Percentiles rank a stretch among this genome's conserved stretches.
Evolutionary conservation across 441 rosid genomes (phyloP).

Genomic region (Mallotus repandus): DNA sequence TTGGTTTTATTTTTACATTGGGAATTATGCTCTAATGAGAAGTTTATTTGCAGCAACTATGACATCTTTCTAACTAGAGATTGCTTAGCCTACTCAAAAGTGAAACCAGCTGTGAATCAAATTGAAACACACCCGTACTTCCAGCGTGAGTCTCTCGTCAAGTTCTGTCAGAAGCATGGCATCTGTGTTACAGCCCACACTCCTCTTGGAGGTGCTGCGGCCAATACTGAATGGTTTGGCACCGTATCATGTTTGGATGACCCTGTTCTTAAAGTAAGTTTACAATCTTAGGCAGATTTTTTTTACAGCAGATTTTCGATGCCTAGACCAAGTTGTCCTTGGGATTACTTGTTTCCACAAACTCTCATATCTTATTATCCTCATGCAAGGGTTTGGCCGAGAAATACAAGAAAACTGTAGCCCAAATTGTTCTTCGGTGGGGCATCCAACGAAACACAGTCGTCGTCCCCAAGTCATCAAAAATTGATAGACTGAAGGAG

Average conservation of each 20-base stretch:
- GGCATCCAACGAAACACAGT: slow-evolving; percentile 78
- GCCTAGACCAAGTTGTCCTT: background rate
- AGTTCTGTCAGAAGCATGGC: slow-evolving; percentile 88
- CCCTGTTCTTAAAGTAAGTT: slow-evolving; percentile 64
- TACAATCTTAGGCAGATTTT: background rate
- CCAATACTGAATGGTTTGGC: slow-evolving; percentile 80
- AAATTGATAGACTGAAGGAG: slow-evolving; percentile 67
- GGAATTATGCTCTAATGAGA: slow-evolving; percentile 16
- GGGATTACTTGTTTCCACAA: background rate
- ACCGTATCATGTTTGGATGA: slow-evolving; percentile 79
- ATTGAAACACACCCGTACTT: slow-evolving; percentile 91
- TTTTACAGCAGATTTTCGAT: background rate
- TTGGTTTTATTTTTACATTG: background rate
- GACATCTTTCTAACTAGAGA: slow-evolving; percentile 86
- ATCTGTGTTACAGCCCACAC: slow-evolving; percentile 85
- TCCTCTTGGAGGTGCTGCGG: slow-evolving; percentile 82
- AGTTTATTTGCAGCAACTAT: slow-evolving; percentile 64
- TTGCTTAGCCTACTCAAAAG: slow-evolving; percentile 87
- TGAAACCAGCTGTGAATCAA: slow-evolving; percentile 96
- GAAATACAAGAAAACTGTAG: slow-evolving; percentile 73
- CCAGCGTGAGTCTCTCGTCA: slow-evolving; percentile 88
- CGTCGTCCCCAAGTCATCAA: slow-evolving; percentile 82
- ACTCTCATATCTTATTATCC: background rate
- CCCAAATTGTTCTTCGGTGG: slow-evolving; percentile 83
- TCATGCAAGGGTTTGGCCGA: slow-evolving; percentile 58